Conservation (phyloP, 129 eudicot species). For the Chrysanthemum makinoi region DNA sequence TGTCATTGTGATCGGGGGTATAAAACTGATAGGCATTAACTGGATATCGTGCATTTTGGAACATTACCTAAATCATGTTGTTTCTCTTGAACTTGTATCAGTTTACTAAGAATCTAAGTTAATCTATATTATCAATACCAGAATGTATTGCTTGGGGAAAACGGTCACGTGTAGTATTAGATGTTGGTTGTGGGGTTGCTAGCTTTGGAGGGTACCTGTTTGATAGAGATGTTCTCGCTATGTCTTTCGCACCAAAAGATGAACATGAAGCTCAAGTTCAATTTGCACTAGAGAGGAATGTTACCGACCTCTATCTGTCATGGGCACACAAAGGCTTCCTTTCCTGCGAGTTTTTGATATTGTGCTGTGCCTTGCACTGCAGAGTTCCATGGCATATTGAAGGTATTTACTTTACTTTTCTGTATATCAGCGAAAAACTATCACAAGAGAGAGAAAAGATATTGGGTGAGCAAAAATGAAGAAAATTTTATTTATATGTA, state of each 20-base stretch:
- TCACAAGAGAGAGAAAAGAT: background rate
- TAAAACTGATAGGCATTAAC: no score
- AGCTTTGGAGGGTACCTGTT: slow-evolving; percentile 88
- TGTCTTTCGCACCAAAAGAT: slow-evolving; percentile 94
- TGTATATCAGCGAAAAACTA: background rate
- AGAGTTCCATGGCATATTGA: slow-evolving; percentile 96
- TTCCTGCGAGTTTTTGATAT: slow-evolving; percentile 80
- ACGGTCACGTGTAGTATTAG: slow-evolving; percentile 73
- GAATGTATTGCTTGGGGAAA: slow-evolving; percentile 78
- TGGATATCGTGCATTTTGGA: no score
- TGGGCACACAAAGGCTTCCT: slow-evolving; percentile 94
- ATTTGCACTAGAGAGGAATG: slow-evolving; percentile 91
- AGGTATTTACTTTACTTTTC: slow-evolving; percentile 39
- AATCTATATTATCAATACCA: slow-evolving; percentile 15
- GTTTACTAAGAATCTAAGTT: slow-evolving; percentile 13
- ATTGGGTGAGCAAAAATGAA: slow-evolving; percentile 4
- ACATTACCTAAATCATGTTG: background rate
- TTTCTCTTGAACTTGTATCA: background rate
- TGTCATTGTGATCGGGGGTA: no score
- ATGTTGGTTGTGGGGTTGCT: slow-evolving; percentile 98
- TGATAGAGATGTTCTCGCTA: slow-evolving; percentile 77
- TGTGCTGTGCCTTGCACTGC: slow-evolving; percentile 91
- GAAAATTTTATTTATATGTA: background rate
- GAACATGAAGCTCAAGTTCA: slow-evolving; percentile 97
- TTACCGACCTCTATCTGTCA: slow-evolving; percentile 84